phyloP scores from a whole-genome alignment of 495 filamentous ascomycete species.

The Lepidopterella palustris region DNA sequence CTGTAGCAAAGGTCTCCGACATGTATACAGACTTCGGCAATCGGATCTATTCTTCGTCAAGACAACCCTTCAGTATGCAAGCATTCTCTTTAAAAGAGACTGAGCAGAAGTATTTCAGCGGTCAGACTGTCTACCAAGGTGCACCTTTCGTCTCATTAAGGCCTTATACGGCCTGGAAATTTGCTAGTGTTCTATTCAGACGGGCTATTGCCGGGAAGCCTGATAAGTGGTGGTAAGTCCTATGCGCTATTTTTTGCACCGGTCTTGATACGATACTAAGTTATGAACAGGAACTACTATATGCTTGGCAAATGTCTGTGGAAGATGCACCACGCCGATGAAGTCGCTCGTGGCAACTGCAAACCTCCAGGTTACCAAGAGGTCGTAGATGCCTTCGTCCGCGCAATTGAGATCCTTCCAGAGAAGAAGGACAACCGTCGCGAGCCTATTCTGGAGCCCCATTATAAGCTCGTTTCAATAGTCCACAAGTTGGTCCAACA shows the following conservation, averaged over 20 bases:
- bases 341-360: conserved; percentile 28
- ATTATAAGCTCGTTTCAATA: conserved; percentile 88
- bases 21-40: conserved; percentile 86
- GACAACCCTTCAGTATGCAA: conserved; percentile 83
- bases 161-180: conserved; percentile 75
- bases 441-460: conserved; percentile 88
- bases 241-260: neutral
- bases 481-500: conserved; percentile 69
- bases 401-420: conserved; percentile 71
- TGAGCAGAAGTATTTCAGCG: conserved; percentile 65
- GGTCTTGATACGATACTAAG: conserved; percentile 14
- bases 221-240: conserved; percentile 74
- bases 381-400: conserved; percentile 63
- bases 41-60: conserved; percentile 82
- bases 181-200: conserved; percentile 71
- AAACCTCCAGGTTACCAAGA: conserved; percentile 42
- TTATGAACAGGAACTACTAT: conserved; percentile 59
- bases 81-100: conserved; percentile 50
- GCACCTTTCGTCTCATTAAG: conserved; percentile 66
- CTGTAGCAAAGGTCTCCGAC: conserved; percentile 62
- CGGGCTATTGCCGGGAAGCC: conserved; percentile 67
- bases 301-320: conserved; percentile 91
- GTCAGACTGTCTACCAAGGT: conserved; percentile 64
- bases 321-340: conserved; percentile 74
- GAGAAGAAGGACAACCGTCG: conserved; percentile 67